Conservation (phyloP, 208 protist genomes). For the Leishmania braziliensis region DNA sequence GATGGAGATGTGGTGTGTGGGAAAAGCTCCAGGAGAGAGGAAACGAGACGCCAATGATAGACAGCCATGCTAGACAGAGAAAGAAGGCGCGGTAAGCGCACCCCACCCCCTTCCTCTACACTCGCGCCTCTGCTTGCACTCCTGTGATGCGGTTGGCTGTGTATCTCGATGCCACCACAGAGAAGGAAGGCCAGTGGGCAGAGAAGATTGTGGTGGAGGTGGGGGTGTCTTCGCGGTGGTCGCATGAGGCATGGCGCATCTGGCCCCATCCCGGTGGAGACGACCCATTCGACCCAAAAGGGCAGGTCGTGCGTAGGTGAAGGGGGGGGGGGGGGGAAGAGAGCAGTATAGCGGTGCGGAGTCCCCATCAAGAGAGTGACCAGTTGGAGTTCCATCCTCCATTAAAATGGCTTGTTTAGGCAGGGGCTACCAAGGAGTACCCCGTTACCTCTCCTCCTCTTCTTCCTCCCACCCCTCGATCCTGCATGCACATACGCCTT, state of each 20-base stretch:
- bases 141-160: no score
- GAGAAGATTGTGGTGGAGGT: not conserved
- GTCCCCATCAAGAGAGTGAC: not conserved
- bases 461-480: not conserved
- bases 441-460: no score
- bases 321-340: not conserved
- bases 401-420: no score
- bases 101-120: no score
- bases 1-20: no score
- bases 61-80: not conserved
- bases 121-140: no score
- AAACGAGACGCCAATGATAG: not conserved
- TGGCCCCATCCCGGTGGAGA: not conserved
- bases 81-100: no score
- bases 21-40: not conserved
- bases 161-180: no score
- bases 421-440: no score
- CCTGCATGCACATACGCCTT: not conserved
- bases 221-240: not conserved
- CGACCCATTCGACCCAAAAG: not conserved
- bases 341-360: not conserved
- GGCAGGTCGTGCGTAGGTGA: not conserved
- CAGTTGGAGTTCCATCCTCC: no score
- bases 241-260: not conserved
- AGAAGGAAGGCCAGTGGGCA: no score